Conservation (phyloP, 2,329 filamentous ascomycete genomes). For the Metarhizium rileyi region DNA sequence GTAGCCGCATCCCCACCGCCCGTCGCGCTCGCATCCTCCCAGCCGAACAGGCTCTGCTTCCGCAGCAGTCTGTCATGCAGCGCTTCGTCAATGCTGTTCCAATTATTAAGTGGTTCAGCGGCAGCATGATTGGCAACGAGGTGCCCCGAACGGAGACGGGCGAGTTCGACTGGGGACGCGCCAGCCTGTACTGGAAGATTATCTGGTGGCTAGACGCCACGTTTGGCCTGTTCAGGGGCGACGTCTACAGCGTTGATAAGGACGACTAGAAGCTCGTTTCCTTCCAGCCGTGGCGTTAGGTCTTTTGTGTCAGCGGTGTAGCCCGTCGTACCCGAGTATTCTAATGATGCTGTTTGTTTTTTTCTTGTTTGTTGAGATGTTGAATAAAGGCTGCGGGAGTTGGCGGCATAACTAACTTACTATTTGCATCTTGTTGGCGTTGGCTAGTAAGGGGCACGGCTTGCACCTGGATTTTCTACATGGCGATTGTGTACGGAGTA, state of each 20-base stretch:
- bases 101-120: slow-evolving; percentile 62
- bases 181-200: slow-evolving; percentile 58
- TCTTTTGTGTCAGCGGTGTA: background rate
- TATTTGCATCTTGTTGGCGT: too few relatives aligned
- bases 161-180: slow-evolving; percentile 65
- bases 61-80: slow-evolving; percentile 56
- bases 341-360: too few relatives aligned
- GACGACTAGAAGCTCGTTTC: slow-evolving; percentile 35
- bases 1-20: slow-evolving; percentile 56
- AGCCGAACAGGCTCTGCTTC: slow-evolving; percentile 60
- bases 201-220: slow-evolving; percentile 53
- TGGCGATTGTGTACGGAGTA: too few relatives aligned
- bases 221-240: slow-evolving; percentile 49
- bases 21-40: slow-evolving; percentile 56
- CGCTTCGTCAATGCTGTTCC: slow-evolving; percentile 56
- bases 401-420: too few relatives aligned
- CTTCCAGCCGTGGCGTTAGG: background rate
- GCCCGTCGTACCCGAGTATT: too few relatives aligned
- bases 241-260: slow-evolving; percentile 47
- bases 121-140: slow-evolving; percentile 63
- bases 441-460: too few relatives aligned
- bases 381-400: too few relatives aligned
- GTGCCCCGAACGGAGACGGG: slow-evolving; percentile 65
- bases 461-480: too few relatives aligned
- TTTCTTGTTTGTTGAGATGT: too few relatives aligned